Evolutionary conservation across 2,329 filamentous ascomycete species (phyloP).

Genomic region (Pleoardoris graminearum): DNA sequence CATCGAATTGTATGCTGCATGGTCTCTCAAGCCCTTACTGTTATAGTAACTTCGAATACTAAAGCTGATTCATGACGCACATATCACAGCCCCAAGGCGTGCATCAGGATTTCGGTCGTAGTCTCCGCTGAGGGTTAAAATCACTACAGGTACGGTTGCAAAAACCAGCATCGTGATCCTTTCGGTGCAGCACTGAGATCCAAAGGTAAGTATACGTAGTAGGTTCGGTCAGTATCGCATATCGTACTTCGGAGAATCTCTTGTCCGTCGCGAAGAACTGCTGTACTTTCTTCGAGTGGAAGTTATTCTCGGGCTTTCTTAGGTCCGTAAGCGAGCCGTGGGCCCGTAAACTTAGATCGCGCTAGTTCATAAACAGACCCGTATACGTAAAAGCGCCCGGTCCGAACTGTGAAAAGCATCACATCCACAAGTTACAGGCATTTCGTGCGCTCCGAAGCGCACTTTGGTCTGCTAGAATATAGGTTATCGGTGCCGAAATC

Average conservation of each 20-base stretch:
- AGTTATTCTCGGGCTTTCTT: background rate
- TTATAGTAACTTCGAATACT: background rate
- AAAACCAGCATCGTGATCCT: background rate
- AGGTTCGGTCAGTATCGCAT: background rate
- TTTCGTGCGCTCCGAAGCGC: background rate
- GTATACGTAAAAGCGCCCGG: background rate
- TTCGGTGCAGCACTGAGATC: too few species aligned
- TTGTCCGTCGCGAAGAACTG: conserved; percentile 1
- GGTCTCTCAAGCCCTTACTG: background rate
- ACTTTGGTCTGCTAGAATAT: background rate
- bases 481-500: background rate
- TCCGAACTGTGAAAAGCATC: background rate
- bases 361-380: background rate
- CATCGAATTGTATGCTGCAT: background rate
- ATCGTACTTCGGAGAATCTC: background rate
- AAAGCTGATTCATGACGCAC: background rate
- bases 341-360: background rate
- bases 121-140: background rate
- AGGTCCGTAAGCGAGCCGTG: background rate
- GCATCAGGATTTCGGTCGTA: background rate
- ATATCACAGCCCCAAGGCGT: background rate
- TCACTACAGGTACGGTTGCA: background rate
- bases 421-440: background rate
- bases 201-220: too few species aligned
- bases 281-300: background rate